phyloP scores from a whole-genome alignment of 805 yeast genomes.

The Metschnikowia hibisci region DNA sequence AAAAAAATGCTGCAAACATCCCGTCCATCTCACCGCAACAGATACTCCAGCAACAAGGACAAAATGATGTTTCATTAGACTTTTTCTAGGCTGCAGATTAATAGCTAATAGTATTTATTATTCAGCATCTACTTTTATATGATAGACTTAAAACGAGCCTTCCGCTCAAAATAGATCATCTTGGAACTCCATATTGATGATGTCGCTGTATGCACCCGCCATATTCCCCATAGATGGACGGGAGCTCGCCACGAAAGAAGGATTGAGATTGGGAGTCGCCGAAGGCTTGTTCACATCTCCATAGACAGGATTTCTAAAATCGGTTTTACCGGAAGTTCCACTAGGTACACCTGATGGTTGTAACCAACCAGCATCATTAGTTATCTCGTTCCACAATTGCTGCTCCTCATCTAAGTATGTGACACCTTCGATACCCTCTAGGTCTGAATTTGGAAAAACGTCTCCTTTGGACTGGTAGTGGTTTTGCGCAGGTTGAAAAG shows the following conservation, averaged over 20 bases:
- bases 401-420: slow-evolving; percentile 42
- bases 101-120: slow-evolving; percentile 4
- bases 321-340: slow-evolving; percentile 2
- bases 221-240: slow-evolving; percentile 14
- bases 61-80: slow-evolving; percentile 21
- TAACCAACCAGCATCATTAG: slow-evolving; percentile 75
- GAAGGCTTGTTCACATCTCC: slow-evolving; percentile 4
- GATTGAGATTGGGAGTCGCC: not conserved
- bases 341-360: slow-evolving; percentile 20
- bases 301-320: slow-evolving; percentile 4
- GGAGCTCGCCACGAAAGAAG: slow-evolving; percentile 3
- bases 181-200: slow-evolving; percentile 38
- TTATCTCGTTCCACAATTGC: slow-evolving; percentile 71
- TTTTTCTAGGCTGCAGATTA: slow-evolving; percentile 20
- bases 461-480: slow-evolving; percentile 19
- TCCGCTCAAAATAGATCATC: slow-evolving; percentile 8
- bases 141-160: not conserved
- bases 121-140: not conserved
- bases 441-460: slow-evolving; percentile 34
- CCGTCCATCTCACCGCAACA: slow-evolving; percentile 38
- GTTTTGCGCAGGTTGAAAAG: slow-evolving; percentile 1
- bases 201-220: slow-evolving; percentile 34
- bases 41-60: slow-evolving; percentile 30
- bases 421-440: slow-evolving; percentile 42
- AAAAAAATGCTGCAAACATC: slow-evolving; percentile 2